These are phyloP conservation scores for Schizosaccharomyces cryophilus DNA, from an alignment of 805 yeast species.

Conservation along the genomic window DNA sequence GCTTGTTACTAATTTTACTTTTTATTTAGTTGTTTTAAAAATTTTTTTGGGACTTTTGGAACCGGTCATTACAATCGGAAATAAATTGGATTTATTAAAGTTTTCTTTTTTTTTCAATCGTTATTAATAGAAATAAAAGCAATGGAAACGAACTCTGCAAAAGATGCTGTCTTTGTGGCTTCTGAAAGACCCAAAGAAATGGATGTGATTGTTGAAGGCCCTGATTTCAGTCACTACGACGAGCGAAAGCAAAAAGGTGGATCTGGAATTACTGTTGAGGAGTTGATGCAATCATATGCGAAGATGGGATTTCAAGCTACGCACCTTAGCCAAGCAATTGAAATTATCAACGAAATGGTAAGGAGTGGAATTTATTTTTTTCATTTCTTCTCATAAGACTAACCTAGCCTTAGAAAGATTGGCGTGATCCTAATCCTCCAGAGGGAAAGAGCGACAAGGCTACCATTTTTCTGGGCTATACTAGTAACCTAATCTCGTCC, in stretches of 20 bases:
- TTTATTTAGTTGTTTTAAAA: no score
- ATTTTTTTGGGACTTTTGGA: no score
- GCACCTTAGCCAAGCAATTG: constrained; percentile 66
- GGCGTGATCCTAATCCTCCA: constrained; percentile 1
- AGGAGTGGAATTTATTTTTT: constrained; percentile 63
- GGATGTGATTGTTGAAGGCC: background rate
- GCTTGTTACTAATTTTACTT: no score
- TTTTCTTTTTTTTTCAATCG: background rate
- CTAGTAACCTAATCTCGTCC: constrained; percentile 83
- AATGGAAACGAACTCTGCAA: background rate
- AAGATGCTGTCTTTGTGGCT: background rate
- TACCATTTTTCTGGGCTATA: constrained; percentile 85
- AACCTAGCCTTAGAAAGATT: background rate
- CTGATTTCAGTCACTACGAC: background rate
- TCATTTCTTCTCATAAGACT: background rate
- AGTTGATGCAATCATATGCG: constrained; percentile 59
- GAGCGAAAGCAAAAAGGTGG: constrained; percentile 1
- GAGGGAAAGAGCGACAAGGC: constrained; percentile 24
- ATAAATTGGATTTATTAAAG: no score
- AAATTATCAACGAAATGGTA: constrained; percentile 80
- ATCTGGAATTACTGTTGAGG: constrained; percentile 38
- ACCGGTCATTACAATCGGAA: no score
- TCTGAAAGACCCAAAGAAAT: background rate
- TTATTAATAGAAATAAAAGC: background rate
- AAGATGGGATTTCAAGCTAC: constrained; percentile 96